Base-by-base conservation (phyloP, 2,329 filamentous ascomycete species). In the Aspergillus novofumigatus region DNA sequence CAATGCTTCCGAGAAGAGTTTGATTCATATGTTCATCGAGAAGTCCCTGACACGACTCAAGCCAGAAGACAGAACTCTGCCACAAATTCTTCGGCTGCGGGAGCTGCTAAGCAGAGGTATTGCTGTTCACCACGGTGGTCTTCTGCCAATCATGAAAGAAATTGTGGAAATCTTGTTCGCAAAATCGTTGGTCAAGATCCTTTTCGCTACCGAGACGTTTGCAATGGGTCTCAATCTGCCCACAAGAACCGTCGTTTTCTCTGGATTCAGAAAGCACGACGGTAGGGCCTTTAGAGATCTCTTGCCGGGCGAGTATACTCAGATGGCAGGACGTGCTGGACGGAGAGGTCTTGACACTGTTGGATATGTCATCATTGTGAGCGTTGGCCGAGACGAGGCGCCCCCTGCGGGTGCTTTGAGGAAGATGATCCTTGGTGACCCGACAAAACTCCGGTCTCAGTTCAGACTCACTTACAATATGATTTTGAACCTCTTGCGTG, bases 381-480 rank as follows among this genome's bases (percentile, higher is more conserved):
- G 81, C 44, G 80, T 90, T 0, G 91, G 88, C 17, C 85, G 85
- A 51, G 91, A 95, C 61, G 92, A 97, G 76, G 92, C 92, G 20
- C 94, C 94, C 2, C 90, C 92, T 2, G 91, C 91, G 51, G 84
- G 83, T 35, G 87, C 93, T 55, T 78, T 99, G 54, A 85, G 91
- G 57, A 90, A 91, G 69, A 97, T 99, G 91, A 97, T 99, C 62
- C 82, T 97, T 3, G 94, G 94, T 53, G 90, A 96, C 67, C 93
- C 94, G 32, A 96, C 92, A 26, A 97, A 97, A 76, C 83, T 99
- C 51, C 86, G 92, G 49, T 97, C 93, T 6, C 94, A 99, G 70
- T 99, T 99, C 80, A 86, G 94, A 59, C 81, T 99, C 50, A 99
- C 95, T 0, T 99, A 99, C 80, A 99, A 97, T 76, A 99, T 99